Base-by-base conservation (phyloP, 2,329 filamentous ascomycete genomes). In the Hypoxylon sp. region DNA sequence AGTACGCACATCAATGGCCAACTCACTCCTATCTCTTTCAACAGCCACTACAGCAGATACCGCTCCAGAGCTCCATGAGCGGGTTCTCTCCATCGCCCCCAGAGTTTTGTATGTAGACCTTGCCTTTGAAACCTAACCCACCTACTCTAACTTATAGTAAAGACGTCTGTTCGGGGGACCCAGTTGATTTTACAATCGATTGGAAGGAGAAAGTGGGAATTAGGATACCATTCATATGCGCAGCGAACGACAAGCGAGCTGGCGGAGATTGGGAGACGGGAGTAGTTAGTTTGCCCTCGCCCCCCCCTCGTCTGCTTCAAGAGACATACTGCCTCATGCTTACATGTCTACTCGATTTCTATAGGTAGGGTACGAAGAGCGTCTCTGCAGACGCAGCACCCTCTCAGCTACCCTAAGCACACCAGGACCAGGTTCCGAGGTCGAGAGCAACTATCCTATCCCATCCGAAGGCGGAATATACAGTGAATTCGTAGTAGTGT, bases 251-350 rank as follows among this genome's bases (percentile, higher is more conserved):
- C 77, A 92, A 91, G 76, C 85, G 91, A 39, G 86, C 92, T 0
- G 92, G 92, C 9, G 92, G 92, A n/a, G 91, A 94, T 76, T 94
- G 92, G 92, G 91, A 94, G 74, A 91, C 86, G 5, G 85, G 84
- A 67, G 84, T 81, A 11, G 78, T 71, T 5, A 60, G 63, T 54
- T 14, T 22, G 2, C 29, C 51, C 17, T 8, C 8, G 26, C 22
- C 24, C 22, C 22, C 24, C 22, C 19, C 3, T 87, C 86, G 81
- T 87, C 11, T 84, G 33, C 19, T 10, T 22, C 17, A 9, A 6
- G 10, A 14, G 9, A 24, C 35, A 17, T 3, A 17, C 17, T 46
- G 39, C 33, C 17, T 50, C 22, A 51, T 62, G 48, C 59, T 58
- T 61, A 71, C 39, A 37, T 2, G 13, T n/a, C 22, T 14, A 44